A percentile compares a stretch with the other conserved stretches of the same genome.
Evolutionary conservation across 345 rosid genomes (phyloP).

Genomic region (Rhizophora apiculata): DNA sequence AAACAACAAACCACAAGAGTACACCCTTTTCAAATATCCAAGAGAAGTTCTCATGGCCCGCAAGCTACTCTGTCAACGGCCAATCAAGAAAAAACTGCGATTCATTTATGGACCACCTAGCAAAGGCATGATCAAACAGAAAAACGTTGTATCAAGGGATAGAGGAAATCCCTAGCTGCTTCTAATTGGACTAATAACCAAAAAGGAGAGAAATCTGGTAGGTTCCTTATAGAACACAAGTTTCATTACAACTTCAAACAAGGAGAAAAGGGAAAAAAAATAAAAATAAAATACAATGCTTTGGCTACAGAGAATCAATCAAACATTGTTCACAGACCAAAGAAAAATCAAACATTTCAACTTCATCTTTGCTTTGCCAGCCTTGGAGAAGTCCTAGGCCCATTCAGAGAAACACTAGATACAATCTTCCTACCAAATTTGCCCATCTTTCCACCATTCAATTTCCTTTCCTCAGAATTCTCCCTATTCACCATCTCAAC

Average conservation of each 20-base stretch:
- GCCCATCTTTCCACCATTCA: constrained; percentile 5
- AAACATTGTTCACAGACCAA: background rate
- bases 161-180: too few species aligned
- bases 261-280: background rate
- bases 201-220: too few species aligned
- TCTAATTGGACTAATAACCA: too few species aligned
- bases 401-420: background rate
- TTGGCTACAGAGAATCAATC: background rate
- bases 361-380: constrained; percentile 34
- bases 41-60: too few species aligned
- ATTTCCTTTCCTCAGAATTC: constrained; percentile 12
- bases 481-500: constrained; percentile 24
- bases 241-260: background rate
- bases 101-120: too few species aligned
- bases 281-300: background rate
- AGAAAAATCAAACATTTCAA: background rate
- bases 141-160: too few species aligned
- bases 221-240: too few species aligned
- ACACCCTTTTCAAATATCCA: too few species aligned
- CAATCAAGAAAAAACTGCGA: too few species aligned
- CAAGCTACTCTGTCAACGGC: too few species aligned
- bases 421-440: constrained; percentile 5
- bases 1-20: too few species aligned
- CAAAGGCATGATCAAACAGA: too few species aligned
- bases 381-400: constrained; percentile 60